Evolutionary conservation across 106 monocot genomes (phyloP), one percentile per base, ranked within the genome.

Genomic region (Phalaenopsis equestris): DNA sequence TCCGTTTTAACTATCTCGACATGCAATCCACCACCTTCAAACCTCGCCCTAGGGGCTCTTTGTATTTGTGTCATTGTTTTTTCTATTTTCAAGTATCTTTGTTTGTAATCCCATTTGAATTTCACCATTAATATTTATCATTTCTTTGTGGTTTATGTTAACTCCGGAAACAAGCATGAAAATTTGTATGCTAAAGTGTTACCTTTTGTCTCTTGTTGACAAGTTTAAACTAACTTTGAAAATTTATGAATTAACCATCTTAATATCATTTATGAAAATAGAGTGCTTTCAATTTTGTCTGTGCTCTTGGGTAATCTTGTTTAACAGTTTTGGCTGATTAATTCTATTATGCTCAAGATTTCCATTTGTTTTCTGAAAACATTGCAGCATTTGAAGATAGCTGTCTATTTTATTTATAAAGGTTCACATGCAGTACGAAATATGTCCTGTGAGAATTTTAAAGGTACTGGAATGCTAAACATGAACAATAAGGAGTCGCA

Each of bases 401-500:
- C 42, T 7, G 16, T 1, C 45, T 74, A 18, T n/a, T 43, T 18
- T 11, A 16, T 74, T 43, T 45, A n/a, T 74, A 74, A 74, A 74
- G 42, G 41, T 74, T n/a, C 45, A 19, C 42, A 19, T 36, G 43
- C 5, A 21, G 43, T 74, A 45, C 16, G 18, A 12, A 74, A 45
- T 72, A 72, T 74, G 74, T 46, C 21, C 12, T 49, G 48, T 49
- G 46, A 76, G 47, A 24, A 24, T 76, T 18, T 12, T 3, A 76
- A 49, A 24, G 76, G 49, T 49, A 10, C 49, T 49, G 76, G 52
- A 21, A 76, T 76, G 24, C 76, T 45, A 49, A 76, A 52, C 42
- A 76, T 76, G 76, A 49, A 42, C 76, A 24, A 30, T 49, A 76
- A 76, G 76, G 76, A 76, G 43, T 52, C 48, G 18, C 76, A 76